Evolutionary conservation across 2,329 filamentous ascomycete genomes (phyloP).

Genomic region (Fusarium tupiense): DNA sequence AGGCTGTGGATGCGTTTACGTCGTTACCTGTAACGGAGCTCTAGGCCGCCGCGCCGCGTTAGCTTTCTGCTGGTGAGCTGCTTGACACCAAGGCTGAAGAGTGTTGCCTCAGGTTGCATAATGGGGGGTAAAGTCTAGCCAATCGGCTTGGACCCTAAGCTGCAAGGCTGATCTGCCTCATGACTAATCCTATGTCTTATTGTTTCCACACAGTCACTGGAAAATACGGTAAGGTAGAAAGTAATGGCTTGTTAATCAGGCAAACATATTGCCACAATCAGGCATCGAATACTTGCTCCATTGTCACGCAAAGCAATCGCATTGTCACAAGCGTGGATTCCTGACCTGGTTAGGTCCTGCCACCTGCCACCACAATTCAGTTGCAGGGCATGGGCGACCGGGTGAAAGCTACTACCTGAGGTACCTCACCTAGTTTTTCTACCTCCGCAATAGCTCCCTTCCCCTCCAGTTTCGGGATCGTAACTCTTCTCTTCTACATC

Average conservation of each 20-base stretch:
- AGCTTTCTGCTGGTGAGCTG: conserved; percentile 43
- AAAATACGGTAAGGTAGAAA: not conserved
- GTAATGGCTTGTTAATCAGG: conserved; percentile 20
- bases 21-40: conserved; percentile 49
- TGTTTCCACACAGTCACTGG: not conserved
- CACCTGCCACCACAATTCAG: conserved; percentile 32
- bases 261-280: conserved; percentile 18
- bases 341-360: conserved; percentile 12
- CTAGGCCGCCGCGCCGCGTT: conserved; percentile 55
- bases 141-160: not conserved
- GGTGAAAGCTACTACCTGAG: conserved; percentile 16
- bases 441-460: conserved; percentile 23
- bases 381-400: conserved; percentile 26
- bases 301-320: conserved; percentile 3
- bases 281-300: conserved; percentile 9
- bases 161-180: conserved; percentile 18
- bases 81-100: conserved; percentile 21
- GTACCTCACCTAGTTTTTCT: conserved; percentile 28
- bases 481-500: conserved; percentile 37
- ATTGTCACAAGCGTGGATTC: conserved; percentile 17
- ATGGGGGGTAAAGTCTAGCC: not conserved
- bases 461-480: conserved; percentile 17
- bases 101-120: conserved; percentile 38
- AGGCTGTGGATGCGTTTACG: conserved; percentile 39
- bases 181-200: not conserved